These are phyloP conservation scores for Eucalyptus curtisii DNA, from an alignment of 345 rosid species.

Conservation along the genomic window DNA sequence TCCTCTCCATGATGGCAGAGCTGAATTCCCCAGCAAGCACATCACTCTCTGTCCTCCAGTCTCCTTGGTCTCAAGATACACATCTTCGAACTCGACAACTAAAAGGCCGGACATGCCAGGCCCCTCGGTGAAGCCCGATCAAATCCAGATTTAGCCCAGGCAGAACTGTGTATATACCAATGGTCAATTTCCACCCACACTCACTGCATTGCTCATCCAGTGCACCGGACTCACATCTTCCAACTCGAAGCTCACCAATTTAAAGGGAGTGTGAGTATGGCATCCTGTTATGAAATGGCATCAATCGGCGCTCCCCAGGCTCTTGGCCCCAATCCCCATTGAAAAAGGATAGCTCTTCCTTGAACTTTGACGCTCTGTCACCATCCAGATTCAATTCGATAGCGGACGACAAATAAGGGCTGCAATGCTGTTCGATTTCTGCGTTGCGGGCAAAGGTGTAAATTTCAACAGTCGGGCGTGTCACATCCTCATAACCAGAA, in stretches of 20 bases:
- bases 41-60: background rate
- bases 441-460: rapidly evolving
- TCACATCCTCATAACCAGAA: background rate
- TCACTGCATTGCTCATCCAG: background rate
- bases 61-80: background rate
- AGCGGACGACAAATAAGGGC: background rate
- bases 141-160: background rate
- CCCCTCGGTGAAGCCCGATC: background rate
- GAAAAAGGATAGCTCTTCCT: background rate
- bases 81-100: background rate
- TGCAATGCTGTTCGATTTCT: background rate
- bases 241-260: background rate
- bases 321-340: constrained; percentile 9
- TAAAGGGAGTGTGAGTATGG: background rate
- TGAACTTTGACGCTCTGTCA: background rate
- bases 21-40: constrained; percentile 6
- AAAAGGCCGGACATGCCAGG: background rate
- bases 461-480: too few species aligned
- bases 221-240: background rate
- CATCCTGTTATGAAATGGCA: constrained; percentile 1
- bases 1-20: background rate
- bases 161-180: background rate
- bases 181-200: background rate
- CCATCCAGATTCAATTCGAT: background rate
- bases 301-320: background rate